Evolutionary conservation across 2,329 filamentous ascomycete species (phyloP).

Genomic region (Cyphellophora europaea): DNA sequence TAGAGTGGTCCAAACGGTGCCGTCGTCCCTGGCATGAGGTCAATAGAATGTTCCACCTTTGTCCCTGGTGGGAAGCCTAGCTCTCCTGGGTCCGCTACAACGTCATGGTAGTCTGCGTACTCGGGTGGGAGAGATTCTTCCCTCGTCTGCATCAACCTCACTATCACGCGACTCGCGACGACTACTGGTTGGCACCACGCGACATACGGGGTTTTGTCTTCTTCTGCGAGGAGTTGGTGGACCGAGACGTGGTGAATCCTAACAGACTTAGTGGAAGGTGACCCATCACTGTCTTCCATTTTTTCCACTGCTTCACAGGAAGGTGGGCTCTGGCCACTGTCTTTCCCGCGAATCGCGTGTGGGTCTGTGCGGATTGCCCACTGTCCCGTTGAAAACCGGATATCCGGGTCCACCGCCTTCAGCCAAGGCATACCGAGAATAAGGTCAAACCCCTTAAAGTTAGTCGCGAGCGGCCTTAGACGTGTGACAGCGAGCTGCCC

Average conservation of each 20-base stretch:
- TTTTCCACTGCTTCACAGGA: too few species aligned
- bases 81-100: not conserved
- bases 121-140: not conserved
- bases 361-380: not conserved
- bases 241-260: too few species aligned
- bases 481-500: not conserved
- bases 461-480: not conserved
- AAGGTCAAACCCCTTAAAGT: not conserved
- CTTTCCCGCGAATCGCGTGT: not conserved
- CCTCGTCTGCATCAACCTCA: too few species aligned
- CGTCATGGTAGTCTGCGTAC: not conserved
- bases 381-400: not conserved
- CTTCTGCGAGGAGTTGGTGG: too few species aligned
- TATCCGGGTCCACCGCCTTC: not conserved
- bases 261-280: too few species aligned
- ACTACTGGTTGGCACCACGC: too few species aligned
- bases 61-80: slow-evolving; percentile 1
- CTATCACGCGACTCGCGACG: too few species aligned
- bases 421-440: not conserved
- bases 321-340: not conserved
- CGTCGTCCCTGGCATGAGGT: not conserved
- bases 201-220: too few species aligned
- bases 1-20: slow-evolving; percentile 5
- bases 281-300: too few species aligned
- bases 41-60: not conserved